These are phyloP conservation scores for Przewalskia tangutica DNA, from an alignment of 257 asterid genomes.

Conservation along the genomic window DNA sequence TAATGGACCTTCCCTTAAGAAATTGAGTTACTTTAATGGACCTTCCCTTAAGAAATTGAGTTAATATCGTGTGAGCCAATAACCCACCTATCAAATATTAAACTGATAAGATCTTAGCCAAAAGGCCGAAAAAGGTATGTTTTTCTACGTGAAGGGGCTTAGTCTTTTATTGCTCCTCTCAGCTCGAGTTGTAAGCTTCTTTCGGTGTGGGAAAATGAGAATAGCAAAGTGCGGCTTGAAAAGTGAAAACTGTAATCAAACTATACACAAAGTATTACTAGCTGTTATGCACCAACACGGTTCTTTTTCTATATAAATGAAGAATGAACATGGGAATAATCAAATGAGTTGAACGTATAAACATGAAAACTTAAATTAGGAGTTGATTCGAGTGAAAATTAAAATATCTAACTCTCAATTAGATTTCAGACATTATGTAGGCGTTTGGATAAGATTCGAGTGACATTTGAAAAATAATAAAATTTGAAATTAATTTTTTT, in stretches of 20 bases:
- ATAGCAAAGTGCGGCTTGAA: background rate
- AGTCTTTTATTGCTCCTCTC: background rate
- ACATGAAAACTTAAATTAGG: background rate
- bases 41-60: too few species aligned
- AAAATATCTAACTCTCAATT: background rate
- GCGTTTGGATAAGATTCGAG: background rate
- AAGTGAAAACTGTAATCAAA: background rate
- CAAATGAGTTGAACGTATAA: background rate
- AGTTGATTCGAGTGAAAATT: too few species aligned
- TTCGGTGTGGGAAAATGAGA: background rate
- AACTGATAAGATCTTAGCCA: slow-evolving; percentile 52
- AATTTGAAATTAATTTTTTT: too few species aligned
- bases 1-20: background rate
- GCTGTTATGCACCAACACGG: background rate
- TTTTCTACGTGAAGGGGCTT: accelerated
- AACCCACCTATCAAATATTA: background rate
- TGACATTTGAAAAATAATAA: too few species aligned
- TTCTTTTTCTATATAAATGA: background rate
- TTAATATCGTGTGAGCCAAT: background rate
- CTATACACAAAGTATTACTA: background rate
- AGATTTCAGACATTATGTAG: background rate
- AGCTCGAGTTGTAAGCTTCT: background rate
- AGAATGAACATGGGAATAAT: background rate
- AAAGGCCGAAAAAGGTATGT: slow-evolving; percentile 49
- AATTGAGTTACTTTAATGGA: too few species aligned